Evolutionary conservation across 1,284 basidiomycete genomes (phyloP).

Genomic region (Porogramme epimiltina): DNA sequence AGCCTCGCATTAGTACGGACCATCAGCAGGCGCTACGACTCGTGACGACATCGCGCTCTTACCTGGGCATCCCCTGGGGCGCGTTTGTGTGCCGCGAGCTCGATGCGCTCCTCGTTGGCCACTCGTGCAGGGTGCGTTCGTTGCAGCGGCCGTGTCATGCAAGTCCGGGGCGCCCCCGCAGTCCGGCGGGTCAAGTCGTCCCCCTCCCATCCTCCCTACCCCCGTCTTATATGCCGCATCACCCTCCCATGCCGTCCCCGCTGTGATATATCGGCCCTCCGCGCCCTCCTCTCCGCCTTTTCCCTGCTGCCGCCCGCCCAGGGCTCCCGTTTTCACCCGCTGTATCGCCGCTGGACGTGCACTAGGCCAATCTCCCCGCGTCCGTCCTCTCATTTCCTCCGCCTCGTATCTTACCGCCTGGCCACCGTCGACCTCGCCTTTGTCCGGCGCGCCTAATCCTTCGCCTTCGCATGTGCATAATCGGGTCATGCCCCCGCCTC

Average conservation of each 20-base stretch:
- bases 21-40: slow-evolving; percentile 7
- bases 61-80: too few species aligned
- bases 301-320: neutral
- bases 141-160: too few species aligned
- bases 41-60: slow-evolving; percentile 9
- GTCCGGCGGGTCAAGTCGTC: too few species aligned
- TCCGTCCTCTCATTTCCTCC: neutral
- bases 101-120: too few species aligned
- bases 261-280: slow-evolving; percentile 16
- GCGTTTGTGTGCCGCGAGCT: too few species aligned
- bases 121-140: too few species aligned
- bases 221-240: slow-evolving; percentile 3
- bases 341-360: slow-evolving; percentile 20
- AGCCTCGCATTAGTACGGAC: slow-evolving; percentile 6
- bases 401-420: neutral
- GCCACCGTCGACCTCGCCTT: slow-evolving; percentile 5
- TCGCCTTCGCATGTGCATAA: slow-evolving; percentile 17
- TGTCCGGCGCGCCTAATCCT: slow-evolving; percentile 4
- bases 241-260: slow-evolving; percentile 6
- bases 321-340: slow-evolving; percentile 5
- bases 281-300: neutral
- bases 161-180: too few species aligned
- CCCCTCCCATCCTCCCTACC: neutral
- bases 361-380: neutral
- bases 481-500: slow-evolving; percentile 1